A percentile compares a stretch with the other conserved stretches of the same genome.
phyloP scores from a whole-genome alignment of 768 basidiomycete genomes.

The Tricholoma hemisulphureum region DNA sequence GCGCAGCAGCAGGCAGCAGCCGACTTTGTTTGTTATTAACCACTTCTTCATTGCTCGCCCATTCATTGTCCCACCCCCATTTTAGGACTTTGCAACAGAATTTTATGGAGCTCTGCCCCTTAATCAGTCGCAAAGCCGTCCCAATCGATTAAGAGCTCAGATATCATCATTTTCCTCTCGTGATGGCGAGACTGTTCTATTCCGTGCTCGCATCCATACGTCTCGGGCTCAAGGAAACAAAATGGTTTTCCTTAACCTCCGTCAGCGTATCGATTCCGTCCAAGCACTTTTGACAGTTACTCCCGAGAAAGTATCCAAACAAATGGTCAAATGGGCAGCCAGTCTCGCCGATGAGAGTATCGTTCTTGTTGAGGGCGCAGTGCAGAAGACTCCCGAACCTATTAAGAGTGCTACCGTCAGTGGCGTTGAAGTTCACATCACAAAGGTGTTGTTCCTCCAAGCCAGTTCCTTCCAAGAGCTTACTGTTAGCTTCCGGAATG shows the following conservation, averaged over 20 bases:
- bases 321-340: conserved; percentile 94
- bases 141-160: conserved; percentile 55
- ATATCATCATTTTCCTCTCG: conserved; percentile 64
- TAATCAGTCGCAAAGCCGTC: conserved; percentile 86
- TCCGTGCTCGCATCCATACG: conserved; percentile 90
- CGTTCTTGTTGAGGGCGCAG: conserved; percentile 82
- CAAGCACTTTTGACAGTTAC: conserved; percentile 79
- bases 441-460: conserved; percentile 54
- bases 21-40: conserved; percentile 52
- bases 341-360: conserved; percentile 82
- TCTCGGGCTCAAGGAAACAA: conserved; percentile 91
- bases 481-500: neutral
- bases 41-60: neutral
- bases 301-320: conserved; percentile 82
- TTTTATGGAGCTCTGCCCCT: conserved; percentile 88
- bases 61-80: neutral
- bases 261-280: conserved; percentile 83
- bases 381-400: conserved; percentile 74
- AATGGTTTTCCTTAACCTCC: conserved; percentile 91
- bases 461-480: conserved; percentile 2
- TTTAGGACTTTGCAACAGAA: conserved; percentile 70
- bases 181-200: conserved; percentile 71
- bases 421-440: conserved; percentile 84
- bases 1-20: conserved; percentile 63
- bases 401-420: conserved; percentile 90